A percentile compares a stretch with the other conserved stretches of the same genome.
phyloP scores from a whole-genome alignment of 179 eudicot genomes.

The Silene noctiflora region DNA sequence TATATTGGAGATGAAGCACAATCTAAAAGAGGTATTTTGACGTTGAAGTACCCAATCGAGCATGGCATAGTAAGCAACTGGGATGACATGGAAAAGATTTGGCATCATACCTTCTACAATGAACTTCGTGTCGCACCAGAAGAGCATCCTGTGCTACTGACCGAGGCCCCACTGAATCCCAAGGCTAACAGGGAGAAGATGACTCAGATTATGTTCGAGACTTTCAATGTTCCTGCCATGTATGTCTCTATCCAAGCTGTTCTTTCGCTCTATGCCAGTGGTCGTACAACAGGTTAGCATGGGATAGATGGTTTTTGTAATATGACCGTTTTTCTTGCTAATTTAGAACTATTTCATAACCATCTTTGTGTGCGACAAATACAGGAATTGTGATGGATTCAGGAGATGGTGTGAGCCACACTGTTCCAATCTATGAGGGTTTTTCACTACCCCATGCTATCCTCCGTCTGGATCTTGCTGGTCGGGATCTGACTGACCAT shows the following conservation, averaged over 20 bases:
- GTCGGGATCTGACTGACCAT: not conserved
- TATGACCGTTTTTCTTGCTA: not conserved
- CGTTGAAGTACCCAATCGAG: not conserved
- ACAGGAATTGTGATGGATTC: not conserved
- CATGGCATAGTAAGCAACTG: not conserved
- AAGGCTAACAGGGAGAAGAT: not conserved
- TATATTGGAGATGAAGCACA: not conserved
- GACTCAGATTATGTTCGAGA: not conserved
- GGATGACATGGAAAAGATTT: not conserved
- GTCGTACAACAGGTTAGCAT: not conserved
- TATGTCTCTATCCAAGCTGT: not conserved
- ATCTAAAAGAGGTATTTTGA: not conserved
- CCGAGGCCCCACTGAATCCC: not conserved
- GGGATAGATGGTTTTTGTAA: constrained; percentile 16
- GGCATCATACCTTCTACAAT: not conserved
- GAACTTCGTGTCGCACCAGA: not conserved
- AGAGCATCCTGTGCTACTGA: not conserved
- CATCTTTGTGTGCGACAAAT: not conserved
- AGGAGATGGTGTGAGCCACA: not conserved
- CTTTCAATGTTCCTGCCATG: not conserved
- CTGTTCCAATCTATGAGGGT: not conserved
- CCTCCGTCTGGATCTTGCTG: not conserved
- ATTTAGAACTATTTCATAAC: not conserved
- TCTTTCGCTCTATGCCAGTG: not conserved
- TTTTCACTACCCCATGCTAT: not conserved